These are phyloP conservation scores for Suillus luteus DNA, from an alignment of 768 basidiomycete genomes.

Conservation along the genomic window DNA sequence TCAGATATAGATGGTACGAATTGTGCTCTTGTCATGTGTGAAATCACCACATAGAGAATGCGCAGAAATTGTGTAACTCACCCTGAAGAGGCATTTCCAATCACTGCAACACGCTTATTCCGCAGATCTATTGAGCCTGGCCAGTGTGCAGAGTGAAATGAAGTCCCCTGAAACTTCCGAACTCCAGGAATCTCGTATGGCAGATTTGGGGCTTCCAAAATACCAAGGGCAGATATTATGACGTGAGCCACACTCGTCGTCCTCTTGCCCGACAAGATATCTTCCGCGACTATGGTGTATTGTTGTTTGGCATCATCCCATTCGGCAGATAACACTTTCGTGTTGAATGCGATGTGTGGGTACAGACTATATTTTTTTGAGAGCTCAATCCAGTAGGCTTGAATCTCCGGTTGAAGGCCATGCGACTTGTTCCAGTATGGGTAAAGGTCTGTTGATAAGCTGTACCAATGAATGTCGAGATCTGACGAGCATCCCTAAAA, in stretches of 20 bases:
- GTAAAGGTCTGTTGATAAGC: not conserved
- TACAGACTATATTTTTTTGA: slow-evolving; percentile 44
- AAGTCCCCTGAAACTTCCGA: slow-evolving; percentile 45
- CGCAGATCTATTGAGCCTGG: slow-evolving; percentile 39
- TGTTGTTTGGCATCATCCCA: slow-evolving; percentile 37
- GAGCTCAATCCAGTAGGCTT: slow-evolving; percentile 44
- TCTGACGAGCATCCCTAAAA: not conserved
- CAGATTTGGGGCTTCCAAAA: not conserved
- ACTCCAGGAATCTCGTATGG: slow-evolving; percentile 36
- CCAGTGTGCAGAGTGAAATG: slow-evolving; percentile 61
- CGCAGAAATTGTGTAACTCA: not conserved
- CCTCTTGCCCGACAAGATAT: not conserved
- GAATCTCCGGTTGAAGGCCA: slow-evolving; percentile 26
- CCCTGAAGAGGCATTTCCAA: not conserved
- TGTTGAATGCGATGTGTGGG: slow-evolving; percentile 44
- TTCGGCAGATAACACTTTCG: slow-evolving; percentile 42
- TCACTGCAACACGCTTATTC: slow-evolving; percentile 17
- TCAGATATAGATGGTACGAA: not conserved
- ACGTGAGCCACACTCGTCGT: not conserved
- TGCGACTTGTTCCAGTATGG: slow-evolving; percentile 1
- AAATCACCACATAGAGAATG: not conserved
- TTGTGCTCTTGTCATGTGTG: not conserved
- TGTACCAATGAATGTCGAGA: not conserved
- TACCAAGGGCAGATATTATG: not conserved
- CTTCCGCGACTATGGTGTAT: not conserved